Evolutionary conservation across 2,329 filamentous ascomycete genomes (phyloP), one percentile per base, ranked within the genome.

Genomic region (Fusarium cyanostomum): DNA sequence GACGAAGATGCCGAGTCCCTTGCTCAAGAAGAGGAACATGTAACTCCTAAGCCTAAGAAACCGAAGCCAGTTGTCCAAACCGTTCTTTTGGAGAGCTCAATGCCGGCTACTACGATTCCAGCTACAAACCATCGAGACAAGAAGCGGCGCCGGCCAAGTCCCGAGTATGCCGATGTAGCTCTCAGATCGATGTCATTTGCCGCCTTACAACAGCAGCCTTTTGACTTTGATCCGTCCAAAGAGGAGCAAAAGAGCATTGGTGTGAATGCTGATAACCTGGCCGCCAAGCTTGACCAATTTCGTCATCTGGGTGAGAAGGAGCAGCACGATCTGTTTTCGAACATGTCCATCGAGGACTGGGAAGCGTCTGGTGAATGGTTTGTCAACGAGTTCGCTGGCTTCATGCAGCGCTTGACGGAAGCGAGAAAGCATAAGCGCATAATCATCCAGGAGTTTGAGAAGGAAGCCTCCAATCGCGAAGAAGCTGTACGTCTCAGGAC

Each of bases 331-430:
- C 82, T 87, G 51, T 86, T 87, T 67, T 78, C 77, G 3, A 78
- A 78, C 49, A 82, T 87, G 79, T 73, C 81, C 1, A 76, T 86
- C 12, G 75, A 79, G 13, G 85, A 87, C 50, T 88, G 85, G 85
- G 85, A 88, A 64, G 77, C 80, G 12, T 80, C 84, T 1, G 85
- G 85, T 6, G 84, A 87, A 62, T 88, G 85, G 85, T 86, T 88
- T 53, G 75, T 86, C 18, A 79, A 80, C 38, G 82, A 81, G 59
- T 87, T 88, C 59, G 74, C 79, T 8, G 75, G 76, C 4, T 73
- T 87, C 37, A 79, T 86, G 71, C 73, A 78, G 58, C 77, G 74
- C 49, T 71, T 87, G 60, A 80, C 79, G 56, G 76, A 80, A 46
- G 78, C 81, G 16, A 79, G 85, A 9, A 78, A 78, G 55, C 74